phyloP scores from a whole-genome alignment of 2,329 filamentous ascomycete species.

The Sclerotinia nivalis region DNA sequence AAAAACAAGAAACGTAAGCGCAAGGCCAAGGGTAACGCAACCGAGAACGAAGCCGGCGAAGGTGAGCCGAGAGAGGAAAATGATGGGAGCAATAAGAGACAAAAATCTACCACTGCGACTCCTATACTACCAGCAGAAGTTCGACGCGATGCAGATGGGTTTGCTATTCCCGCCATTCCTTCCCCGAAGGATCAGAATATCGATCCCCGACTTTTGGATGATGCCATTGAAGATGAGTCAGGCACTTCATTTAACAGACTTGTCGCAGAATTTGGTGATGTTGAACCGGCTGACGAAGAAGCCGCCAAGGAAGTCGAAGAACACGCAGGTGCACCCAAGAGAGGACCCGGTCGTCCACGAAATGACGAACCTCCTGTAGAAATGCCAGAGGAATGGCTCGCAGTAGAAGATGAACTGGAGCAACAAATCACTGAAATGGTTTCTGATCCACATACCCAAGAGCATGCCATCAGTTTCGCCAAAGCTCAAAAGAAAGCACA shows the following conservation, averaged over 20 bases:
- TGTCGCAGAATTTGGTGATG: slow-evolving; percentile 49
- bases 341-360: slow-evolving; percentile 36
- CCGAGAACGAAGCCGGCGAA: slow-evolving; percentile 33
- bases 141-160: slow-evolving; percentile 66
- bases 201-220: slow-evolving; percentile 26
- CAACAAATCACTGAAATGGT: slow-evolving; percentile 71
- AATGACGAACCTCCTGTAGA: slow-evolving; percentile 40
- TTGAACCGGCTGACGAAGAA: slow-evolving; percentile 2
- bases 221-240: slow-evolving; percentile 31
- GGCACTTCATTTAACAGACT: slow-evolving; percentile 44
- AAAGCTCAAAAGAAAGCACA: slow-evolving; percentile 57
- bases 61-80: slow-evolving; percentile 35
- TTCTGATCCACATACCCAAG: slow-evolving; percentile 58
- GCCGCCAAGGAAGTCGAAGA: slow-evolving; percentile 28
- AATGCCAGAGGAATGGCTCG: slow-evolving; percentile 57
- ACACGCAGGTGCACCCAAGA: slow-evolving; percentile 31
- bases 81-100: slow-evolving; percentile 34
- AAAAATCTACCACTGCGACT: slow-evolving; percentile 31
- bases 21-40: slow-evolving; percentile 24
- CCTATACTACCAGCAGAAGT: slow-evolving; percentile 38
- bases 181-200: slow-evolving; percentile 26
- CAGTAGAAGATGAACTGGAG: slow-evolving; percentile 64
- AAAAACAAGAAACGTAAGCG: slow-evolving; percentile 49
- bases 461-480: slow-evolving; percentile 59
- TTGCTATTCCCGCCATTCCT: slow-evolving; percentile 60